Base-by-base conservation (phyloP, 208 protist species). In the Angomonas ambiguus region DNA sequence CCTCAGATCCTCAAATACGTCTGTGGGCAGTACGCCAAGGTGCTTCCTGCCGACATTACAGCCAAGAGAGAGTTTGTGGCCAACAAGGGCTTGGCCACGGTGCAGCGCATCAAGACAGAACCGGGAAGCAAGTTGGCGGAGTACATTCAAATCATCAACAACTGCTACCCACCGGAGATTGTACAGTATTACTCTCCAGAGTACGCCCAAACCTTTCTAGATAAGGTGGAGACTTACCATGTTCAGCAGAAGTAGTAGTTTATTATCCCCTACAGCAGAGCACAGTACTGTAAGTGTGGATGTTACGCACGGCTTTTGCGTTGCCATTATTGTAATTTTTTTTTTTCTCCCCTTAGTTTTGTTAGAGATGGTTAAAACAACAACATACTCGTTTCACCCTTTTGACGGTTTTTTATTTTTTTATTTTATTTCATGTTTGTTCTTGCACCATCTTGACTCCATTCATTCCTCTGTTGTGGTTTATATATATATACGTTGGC, bases 121-220 rank as follows among this genome's bases (percentile, higher is more conserved):
- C 80, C 88, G 4, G 96, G 95, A n/a, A 93, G 91, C 33, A 97
- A 98, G 68, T 78, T 99, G 27, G 68, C 79, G 10, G 97, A 99
- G 72, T 97, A 94, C 65, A 98, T 99, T 60, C 85, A 98, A 62
- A 83, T 87, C 61, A 99, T 99, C 82, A 99, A 99, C 80, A 92
- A 84, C 63, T 98, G 93, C 82, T 99, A 98, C 84, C 98, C 98
- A 24, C 95, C 97, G 1, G 97, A 99, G 76, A 98, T 99, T 71
- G 98, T 99, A 13, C 82, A 96, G 62, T 99, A 99, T 81, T 99
- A 99, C 82, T 97, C 95, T 11, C 98, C 98, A 3, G 93, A 97
- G 65, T 98, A 98, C 72, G 88, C 94, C 6, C 82, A 98, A 64
- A 96, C 85, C 30, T 93, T 99, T 35, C 67, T 99, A 24, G 82